Evolutionary conservation across 2,329 filamentous ascomycete genomes (phyloP), one percentile per base, ranked within the genome.

Genomic region (Didymella pinodella): DNA sequence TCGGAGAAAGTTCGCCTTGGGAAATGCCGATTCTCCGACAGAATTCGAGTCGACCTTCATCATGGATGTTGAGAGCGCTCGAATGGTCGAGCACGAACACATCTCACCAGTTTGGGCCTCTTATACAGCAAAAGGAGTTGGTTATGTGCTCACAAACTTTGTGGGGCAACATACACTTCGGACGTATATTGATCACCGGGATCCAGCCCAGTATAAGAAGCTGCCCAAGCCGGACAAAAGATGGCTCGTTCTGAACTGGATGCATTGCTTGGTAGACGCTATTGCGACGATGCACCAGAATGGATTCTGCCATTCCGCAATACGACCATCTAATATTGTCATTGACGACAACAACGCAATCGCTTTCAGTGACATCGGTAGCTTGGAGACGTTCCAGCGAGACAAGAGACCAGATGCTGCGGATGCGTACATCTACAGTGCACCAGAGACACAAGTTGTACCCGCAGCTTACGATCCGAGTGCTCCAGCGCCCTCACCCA

Each of bases 341-440:
- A 85, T 92, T 65, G 86, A 88, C 65, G 79, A 82, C 59, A 81
- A 85, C 60, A 88, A 91, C 64, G 81, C 85, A 59, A 85, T 92
- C 46, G 88, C 90, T 59, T 86, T 90, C 60, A 83, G 86, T 50
- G 89, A 91, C 67, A 84, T 88, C 52, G 71, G 79, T 66, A 67
- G 76, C 72, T 62, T 81, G 67, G 61, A 79, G 67, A 77, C 82
- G 0, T 81, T 88, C 28, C 80, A 86, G 36, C 78, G 78, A 48
- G 82, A 81, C 45, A 84, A 83, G 57, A 83, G 80, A 58, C 75
- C 66, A 2, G 87, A 89, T 62, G 87, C 90, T 65, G 87, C 87
- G 61, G 90, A 92, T 70, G 81, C 81, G 8, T 92, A 92, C 75
- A 87, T 91, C 68, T 92, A 92, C 68, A 85, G 86, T 1, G 88